These are phyloP conservation scores for Debaryomycetaceae sp. DNA, from an alignment of 1,139 yeast genomes.

Conservation along the genomic window DNA sequence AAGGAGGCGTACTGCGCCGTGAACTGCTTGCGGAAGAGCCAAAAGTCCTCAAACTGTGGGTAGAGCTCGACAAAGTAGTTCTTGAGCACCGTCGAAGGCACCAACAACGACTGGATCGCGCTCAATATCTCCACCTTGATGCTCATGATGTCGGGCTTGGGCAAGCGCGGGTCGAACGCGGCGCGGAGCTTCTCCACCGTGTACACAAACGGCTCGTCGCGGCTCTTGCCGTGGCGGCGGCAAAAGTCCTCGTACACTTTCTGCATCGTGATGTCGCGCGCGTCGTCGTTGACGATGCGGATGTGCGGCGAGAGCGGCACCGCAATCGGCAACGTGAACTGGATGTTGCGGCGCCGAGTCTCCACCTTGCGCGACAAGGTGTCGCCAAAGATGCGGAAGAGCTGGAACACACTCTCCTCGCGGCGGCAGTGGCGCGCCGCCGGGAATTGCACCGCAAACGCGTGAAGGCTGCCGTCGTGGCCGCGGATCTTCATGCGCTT, in stretches of 20 bases:
- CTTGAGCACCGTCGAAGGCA: slow-evolving; percentile 80
- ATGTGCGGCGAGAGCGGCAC: slow-evolving; percentile 95
- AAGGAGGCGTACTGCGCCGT: slow-evolving; percentile 95
- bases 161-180: slow-evolving; percentile 87
- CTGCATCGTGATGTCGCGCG: slow-evolving; percentile 75
- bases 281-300: slow-evolving; percentile 82
- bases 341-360: slow-evolving; percentile 79
- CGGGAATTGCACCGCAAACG: slow-evolving; percentile 95
- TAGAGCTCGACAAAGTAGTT: slow-evolving; percentile 61
- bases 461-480: slow-evolving; percentile 85
- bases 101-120: slow-evolving; percentile 81
- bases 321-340: slow-evolving; percentile 85
- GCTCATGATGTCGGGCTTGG: slow-evolving; percentile 87
- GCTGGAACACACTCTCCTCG: slow-evolving; percentile 89
- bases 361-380: slow-evolving; percentile 78
- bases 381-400: slow-evolving; percentile 84
- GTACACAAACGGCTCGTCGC: slow-evolving; percentile 88
- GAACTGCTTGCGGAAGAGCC: slow-evolving; percentile 95
- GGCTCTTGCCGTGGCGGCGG: slow-evolving; percentile 62
- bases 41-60: slow-evolving; percentile 84
- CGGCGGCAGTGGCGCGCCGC: slow-evolving; percentile 97
- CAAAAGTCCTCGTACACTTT: slow-evolving; percentile 88
- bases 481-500: slow-evolving; percentile 88
- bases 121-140: slow-evolving; percentile 86
- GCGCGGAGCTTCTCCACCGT: slow-evolving; percentile 84